Percentiles rank a stretch among this genome's conserved stretches.
These are phyloP conservation scores for Stevia rebaudiana DNA, from an alignment of 140 eudicot species.

Conservation along the genomic window DNA sequence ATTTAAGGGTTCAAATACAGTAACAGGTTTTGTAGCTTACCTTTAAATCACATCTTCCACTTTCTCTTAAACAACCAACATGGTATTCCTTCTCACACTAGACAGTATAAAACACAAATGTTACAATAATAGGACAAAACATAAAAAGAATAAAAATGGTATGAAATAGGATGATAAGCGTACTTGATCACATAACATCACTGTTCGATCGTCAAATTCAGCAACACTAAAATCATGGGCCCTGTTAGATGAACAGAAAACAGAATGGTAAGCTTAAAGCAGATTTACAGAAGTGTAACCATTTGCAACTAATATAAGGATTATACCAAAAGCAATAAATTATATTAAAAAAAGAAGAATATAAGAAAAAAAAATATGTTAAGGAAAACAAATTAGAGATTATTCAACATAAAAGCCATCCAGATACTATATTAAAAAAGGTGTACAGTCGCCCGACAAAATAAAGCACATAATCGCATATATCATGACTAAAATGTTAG, in stretches of 20 bases:
- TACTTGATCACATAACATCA: slow-evolving; percentile 92
- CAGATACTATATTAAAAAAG: not conserved
- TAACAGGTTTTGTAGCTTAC: slow-evolving; percentile 29
- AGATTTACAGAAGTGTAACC: slow-evolving; percentile 9
- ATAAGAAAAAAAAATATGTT: not conserved
- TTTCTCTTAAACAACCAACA: slow-evolving; percentile 85
- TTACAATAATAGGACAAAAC: not conserved
- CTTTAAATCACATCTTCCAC: slow-evolving; percentile 76
- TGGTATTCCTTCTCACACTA: slow-evolving; percentile 99
- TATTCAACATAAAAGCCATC: slow-evolving; percentile 2
- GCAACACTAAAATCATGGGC: slow-evolving; percentile 80
- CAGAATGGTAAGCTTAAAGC: slow-evolving; percentile 3
- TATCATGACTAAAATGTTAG: not conserved
- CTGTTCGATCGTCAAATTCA: slow-evolving; percentile 81
- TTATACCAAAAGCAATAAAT: not conserved
- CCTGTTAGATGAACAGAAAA: slow-evolving; percentile 35
- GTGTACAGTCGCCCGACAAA: not conserved
- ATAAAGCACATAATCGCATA: slow-evolving; percentile 9
- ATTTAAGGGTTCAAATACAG: not conserved
- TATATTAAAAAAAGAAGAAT: not conserved
- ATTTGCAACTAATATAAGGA: not conserved
- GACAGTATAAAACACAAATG: slow-evolving; percentile 16
- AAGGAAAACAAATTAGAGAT: not conserved
- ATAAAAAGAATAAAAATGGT: not conserved
- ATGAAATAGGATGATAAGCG: slow-evolving; percentile 2